Conservation (phyloP, 2,329 filamentous ascomycete species). For the Sordariomycetes sp. region DNA sequence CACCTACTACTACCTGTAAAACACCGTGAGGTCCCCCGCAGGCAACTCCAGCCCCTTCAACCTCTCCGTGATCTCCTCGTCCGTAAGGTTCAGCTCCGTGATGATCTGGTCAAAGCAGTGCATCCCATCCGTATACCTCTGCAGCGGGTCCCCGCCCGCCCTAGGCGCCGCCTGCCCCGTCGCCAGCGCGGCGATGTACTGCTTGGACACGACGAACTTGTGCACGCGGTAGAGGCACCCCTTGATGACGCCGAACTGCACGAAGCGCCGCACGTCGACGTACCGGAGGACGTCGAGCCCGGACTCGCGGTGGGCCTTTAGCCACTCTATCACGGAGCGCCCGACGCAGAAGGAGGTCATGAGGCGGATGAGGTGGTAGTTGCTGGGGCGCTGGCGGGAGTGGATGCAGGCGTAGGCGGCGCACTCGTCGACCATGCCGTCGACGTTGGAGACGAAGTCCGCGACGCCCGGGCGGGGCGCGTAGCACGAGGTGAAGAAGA, state of each 20-base stretch:
- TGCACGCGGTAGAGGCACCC: constrained; percentile 87
- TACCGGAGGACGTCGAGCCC: constrained; percentile 54
- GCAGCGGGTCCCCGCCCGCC: constrained; percentile 35
- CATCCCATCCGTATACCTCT: constrained; percentile 59
- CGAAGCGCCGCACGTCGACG: constrained; percentile 79
- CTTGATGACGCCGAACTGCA: constrained; percentile 94
- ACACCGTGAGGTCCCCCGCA: constrained; percentile 36
- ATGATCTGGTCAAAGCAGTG: constrained; percentile 76
- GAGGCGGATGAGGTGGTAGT: constrained; percentile 62
- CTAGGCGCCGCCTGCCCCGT: constrained; percentile 33
- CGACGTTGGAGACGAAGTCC: constrained; percentile 63
- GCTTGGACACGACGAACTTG: constrained; percentile 68
- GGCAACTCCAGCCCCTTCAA: constrained; percentile 38
- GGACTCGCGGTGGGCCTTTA: constrained; percentile 56
- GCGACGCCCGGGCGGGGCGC: constrained; percentile 66
- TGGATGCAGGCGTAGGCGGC: constrained; percentile 60
- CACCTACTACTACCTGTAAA: constrained; percentile 30
- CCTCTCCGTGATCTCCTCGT: constrained; percentile 56
- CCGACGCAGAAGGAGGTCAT: constrained; percentile 79
- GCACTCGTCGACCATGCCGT: constrained; percentile 74
- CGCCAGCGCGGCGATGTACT: constrained; percentile 42
- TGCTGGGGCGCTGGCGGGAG: constrained; percentile 27
- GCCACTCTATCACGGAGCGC: constrained; percentile 77
- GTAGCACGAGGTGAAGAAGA: constrained; percentile 88
- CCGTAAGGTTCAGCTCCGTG: constrained; percentile 57